Evolutionary conservation across 2,329 filamentous ascomycete genomes (phyloP).

Genomic region (Pestalotiopsis sp.): DNA sequence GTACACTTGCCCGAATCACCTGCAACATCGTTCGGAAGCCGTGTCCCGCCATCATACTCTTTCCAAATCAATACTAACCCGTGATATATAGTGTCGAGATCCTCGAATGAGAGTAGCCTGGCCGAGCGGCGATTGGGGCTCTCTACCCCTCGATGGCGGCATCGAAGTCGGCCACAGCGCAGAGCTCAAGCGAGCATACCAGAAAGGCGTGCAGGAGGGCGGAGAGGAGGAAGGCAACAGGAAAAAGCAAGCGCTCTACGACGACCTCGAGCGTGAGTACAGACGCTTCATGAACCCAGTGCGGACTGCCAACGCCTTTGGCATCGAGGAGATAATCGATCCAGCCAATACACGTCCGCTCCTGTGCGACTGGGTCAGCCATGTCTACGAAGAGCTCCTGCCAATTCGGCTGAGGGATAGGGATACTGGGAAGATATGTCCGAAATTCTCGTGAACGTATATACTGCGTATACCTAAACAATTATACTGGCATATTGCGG

Average conservation of each 20-base stretch:
- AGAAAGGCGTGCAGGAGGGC: slow-evolving; percentile 20
- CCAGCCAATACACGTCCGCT: slow-evolving; percentile 59
- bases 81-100: slow-evolving; percentile 47
- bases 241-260: slow-evolving; percentile 49
- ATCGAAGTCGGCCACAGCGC: slow-evolving; percentile 65
- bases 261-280: slow-evolving; percentile 62
- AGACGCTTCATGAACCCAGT: slow-evolving; percentile 65
- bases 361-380: slow-evolving; percentile 54
- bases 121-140: slow-evolving; percentile 66
- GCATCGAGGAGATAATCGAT: slow-evolving; percentile 66
- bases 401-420: slow-evolving; percentile 6
- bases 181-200: slow-evolving; percentile 52
- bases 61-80: neutral
- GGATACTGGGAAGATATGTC: slow-evolving; percentile 9
- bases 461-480: neutral
- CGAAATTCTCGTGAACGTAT: slow-evolving; percentile 2
- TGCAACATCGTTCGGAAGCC: no score
- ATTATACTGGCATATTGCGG: neutral
- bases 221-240: slow-evolving; percentile 19
- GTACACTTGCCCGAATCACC: no score
- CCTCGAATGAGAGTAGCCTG: slow-evolving; percentile 63
- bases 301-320: slow-evolving; percentile 64
- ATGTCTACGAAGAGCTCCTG: slow-evolving; percentile 42
- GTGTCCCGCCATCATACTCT: no score
- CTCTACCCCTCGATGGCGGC: slow-evolving; percentile 62